Conservation (phyloP, 2,329 filamentous ascomycete species). For the Talaromyces sp. region DNA sequence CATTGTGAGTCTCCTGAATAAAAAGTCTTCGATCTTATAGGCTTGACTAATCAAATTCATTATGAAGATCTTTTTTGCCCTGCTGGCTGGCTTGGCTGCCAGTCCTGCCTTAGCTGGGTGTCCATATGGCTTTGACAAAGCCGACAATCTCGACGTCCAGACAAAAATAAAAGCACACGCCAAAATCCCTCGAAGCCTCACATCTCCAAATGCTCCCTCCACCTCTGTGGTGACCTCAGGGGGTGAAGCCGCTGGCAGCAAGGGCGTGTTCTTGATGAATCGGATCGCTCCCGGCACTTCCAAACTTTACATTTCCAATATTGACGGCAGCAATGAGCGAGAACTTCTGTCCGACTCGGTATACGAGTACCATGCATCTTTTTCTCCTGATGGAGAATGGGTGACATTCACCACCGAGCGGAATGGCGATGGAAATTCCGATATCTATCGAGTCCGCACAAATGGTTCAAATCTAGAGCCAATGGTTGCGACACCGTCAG, state of each 20-base stretch:
- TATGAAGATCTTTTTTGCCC: background rate
- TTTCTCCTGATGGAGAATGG: constrained; percentile 44
- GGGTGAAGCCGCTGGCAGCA: background rate
- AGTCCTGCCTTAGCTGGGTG: background rate
- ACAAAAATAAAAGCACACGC: background rate
- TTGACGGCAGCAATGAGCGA: constrained; percentile 43
- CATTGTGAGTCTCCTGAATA: too few species aligned
- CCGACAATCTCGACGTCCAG: background rate
- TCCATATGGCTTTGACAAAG: background rate
- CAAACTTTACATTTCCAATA: constrained; percentile 7
- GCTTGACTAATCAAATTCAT: background rate
- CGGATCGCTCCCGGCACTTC: constrained; percentile 3
- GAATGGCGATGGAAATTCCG: constrained; percentile 44
- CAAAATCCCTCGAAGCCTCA: background rate
- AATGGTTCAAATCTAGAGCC: constrained; percentile 42
- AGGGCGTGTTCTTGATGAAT: constrained; percentile 26
- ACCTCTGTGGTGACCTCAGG: background rate
- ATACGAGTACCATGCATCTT: constrained; percentile 47
- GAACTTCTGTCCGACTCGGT: constrained; percentile 33
- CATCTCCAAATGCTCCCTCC: background rate
- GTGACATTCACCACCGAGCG: constrained; percentile 47
- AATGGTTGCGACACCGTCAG: constrained; percentile 36
- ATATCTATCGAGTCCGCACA: constrained; percentile 42
- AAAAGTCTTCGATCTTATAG: too few species aligned
- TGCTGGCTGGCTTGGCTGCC: background rate